Conservation (phyloP, 140 eudicot species). For the Stevia rebaudiana region DNA sequence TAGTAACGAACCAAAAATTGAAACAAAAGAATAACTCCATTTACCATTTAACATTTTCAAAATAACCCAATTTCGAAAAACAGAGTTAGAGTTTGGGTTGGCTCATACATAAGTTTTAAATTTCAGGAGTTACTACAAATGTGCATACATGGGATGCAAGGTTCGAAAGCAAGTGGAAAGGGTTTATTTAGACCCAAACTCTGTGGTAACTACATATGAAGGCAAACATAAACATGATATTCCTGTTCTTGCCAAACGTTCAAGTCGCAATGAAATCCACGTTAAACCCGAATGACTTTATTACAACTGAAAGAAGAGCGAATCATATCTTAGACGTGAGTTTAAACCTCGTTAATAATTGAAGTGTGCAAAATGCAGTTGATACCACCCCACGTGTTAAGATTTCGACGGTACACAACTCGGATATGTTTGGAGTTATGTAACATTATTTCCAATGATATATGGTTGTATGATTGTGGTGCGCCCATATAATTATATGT, state of each 20-base stretch:
- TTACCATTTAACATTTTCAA: too few relatives aligned
- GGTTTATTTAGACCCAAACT: slow-evolving; percentile 67
- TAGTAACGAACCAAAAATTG: too few relatives aligned
- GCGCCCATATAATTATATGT: too few relatives aligned
- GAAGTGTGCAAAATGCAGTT: background rate
- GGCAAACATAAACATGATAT: slow-evolving; percentile 90
- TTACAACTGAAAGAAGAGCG: slow-evolving; percentile 19
- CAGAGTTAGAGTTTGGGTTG: too few relatives aligned
- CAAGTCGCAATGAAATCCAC: background rate
- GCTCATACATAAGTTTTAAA: background rate
- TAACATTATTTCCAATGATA: background rate
- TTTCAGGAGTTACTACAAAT: slow-evolving; percentile 86
- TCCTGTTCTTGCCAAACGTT: slow-evolving; percentile 31
- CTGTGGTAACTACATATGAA: slow-evolving; percentile 87
- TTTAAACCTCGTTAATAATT: background rate
- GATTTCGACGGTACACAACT: background rate
- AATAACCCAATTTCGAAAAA: too few relatives aligned
- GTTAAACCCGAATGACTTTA: background rate
- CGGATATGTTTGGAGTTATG: background rate
- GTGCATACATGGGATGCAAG: slow-evolving; percentile 74
- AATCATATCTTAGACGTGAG: background rate
- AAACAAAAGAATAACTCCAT: too few relatives aligned
- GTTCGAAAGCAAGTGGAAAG: slow-evolving; percentile 94
- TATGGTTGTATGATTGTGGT: background rate
- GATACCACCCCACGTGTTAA: background rate